A percentile compares a stretch with the other conserved stretches of the same genome.
phyloP scores from a whole-genome alignment of 2,329 filamentous ascomycete species.

The Sporothrix protearum region DNA sequence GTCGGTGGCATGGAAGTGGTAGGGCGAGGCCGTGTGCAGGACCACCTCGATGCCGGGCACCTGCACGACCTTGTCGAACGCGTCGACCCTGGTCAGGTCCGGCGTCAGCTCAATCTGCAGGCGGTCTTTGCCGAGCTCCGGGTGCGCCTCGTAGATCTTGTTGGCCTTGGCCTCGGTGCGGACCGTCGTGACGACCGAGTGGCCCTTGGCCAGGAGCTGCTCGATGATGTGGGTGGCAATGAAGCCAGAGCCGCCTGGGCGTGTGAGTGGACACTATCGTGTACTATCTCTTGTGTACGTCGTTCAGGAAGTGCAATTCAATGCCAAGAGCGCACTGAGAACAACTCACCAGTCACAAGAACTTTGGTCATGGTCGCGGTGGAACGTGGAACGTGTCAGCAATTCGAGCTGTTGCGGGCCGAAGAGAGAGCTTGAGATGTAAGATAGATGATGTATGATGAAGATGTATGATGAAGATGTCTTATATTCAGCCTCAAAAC shows the following conservation, averaged over 20 bases:
- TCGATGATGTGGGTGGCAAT: conserved; percentile 54
- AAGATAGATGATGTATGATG: too few species aligned
- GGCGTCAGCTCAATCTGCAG: conserved; percentile 62
- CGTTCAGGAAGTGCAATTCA: too few species aligned
- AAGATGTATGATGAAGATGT: neutral
- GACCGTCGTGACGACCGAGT: conserved; percentile 55
- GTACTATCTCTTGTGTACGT: too few species aligned
- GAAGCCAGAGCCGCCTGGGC: conserved; percentile 49
- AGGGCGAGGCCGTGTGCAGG: conserved; percentile 59
- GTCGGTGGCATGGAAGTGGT: conserved; percentile 53
- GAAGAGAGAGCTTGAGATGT: neutral
- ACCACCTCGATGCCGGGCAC: conserved; percentile 52
- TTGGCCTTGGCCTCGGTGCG: conserved; percentile 52
- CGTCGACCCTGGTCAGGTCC: conserved; percentile 69
- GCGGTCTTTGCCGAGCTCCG: conserved; percentile 40
- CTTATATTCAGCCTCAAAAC: neutral
- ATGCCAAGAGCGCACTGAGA: too few species aligned
- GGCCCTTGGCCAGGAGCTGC: conserved; percentile 48
- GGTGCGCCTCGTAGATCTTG: conserved; percentile 49
- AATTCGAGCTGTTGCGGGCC: neutral
- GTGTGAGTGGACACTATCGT: conserved; percentile 16
- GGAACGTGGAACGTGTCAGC: conserved; percentile 5
- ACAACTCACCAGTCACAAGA: conserved; percentile 42
- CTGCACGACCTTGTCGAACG: conserved; percentile 64
- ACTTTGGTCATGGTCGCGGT: conserved; percentile 43